Conservation (phyloP, 305 asterid species). For the Solanum hybrid region DNA sequence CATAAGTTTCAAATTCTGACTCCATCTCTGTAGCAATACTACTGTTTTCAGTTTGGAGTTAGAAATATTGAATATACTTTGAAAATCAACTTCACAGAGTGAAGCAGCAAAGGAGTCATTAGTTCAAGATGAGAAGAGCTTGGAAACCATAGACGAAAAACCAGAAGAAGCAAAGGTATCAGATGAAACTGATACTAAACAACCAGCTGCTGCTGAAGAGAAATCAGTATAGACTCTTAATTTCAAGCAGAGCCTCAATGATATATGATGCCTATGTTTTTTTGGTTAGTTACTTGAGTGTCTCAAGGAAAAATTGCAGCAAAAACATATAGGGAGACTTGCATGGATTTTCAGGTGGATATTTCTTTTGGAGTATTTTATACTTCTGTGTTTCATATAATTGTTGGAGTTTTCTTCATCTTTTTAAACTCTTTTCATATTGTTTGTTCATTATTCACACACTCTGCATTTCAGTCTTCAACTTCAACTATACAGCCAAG, state of each 20-base stretch:
- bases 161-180: constrained; percentile 7
- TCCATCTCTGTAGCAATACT: background rate
- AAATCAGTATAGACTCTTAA: background rate
- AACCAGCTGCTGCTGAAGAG: background rate
- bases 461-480: background rate
- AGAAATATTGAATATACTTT: background rate
- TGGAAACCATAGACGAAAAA: background rate
- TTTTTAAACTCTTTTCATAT: background rate
- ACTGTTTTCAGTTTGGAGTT: background rate
- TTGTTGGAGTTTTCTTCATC: background rate
- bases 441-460: background rate
- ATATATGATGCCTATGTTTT: background rate
- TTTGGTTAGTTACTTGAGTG: background rate
- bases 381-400: background rate
- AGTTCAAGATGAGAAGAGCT: constrained; percentile 4
- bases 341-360: background rate
- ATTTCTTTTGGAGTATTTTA: background rate
- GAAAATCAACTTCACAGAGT: background rate
- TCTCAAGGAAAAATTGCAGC: background rate
- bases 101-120: background rate
- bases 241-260: background rate
- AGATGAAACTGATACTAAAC: background rate
- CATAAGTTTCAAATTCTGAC: background rate
- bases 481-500: background rate
- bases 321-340: background rate